Evolutionary conservation across 2,329 filamentous ascomycete species (phyloP), one percentile per base, ranked within the genome.

Genomic region (Colletotrichum spinosum): DNA sequence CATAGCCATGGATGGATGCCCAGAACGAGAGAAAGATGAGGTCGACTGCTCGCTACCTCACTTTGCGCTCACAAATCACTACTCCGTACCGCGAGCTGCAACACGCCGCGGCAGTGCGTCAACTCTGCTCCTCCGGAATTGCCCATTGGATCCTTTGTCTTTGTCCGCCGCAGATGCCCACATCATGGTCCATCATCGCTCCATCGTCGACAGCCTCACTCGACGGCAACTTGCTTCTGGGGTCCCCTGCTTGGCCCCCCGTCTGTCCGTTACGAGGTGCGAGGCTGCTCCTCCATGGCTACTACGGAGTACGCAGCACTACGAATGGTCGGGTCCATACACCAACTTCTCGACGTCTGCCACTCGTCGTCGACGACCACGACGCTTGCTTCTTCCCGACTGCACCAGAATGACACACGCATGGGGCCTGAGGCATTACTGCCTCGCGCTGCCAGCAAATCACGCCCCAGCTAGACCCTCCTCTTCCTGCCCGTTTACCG

Each of bases 151-250:
- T 60, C 42, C 35, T 37, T 53, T 54, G 60, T 67, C 69, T 64
- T 63, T 68, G 60, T 66, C 58, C 55, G 64, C 46, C 64, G 51
- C 62, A 61, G 53, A 35, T 59, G 39, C 51, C 51, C 51, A 51
- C 58, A 65, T 65, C 58, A 62, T 62, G 58, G 49, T 65, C 62
- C 62, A 62, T 65, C 62, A 65, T 62, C 37, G 62, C 58, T 60
- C 61, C 61, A 41, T 62, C 55, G 65, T 67, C 62, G 72, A 71
- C 74, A 76, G 74, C 74, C 74, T 76, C 74, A 76, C 72, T 76
- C 74, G 69, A 75, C 68, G 63, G 65, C 68, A 70, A 46, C 49
- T 41, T 44, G 45, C 53, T 56, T 3, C 53, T 69, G 71, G 72
- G 72, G 71, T 69, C 65, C 71, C 71, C 70, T 71, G 70, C 61